Conservation (phyloP, 345 rosid species). For the Boechera stricta region DNA sequence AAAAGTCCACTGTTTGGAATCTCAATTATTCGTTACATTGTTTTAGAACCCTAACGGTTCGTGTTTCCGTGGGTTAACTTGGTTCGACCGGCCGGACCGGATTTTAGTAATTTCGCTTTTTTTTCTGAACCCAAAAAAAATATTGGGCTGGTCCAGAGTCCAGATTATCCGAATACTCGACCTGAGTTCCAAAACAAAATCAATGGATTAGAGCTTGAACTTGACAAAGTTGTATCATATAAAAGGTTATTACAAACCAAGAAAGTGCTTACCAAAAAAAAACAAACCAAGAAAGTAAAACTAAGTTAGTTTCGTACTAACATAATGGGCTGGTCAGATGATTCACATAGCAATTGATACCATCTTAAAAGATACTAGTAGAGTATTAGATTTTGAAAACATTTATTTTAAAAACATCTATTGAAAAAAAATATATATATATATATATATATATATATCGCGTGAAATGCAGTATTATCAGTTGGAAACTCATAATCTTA, state of each 20-base stretch:
- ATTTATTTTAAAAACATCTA: too few relatives aligned
- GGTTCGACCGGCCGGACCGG: conserved; percentile 9
- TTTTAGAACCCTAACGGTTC: conserved; percentile 24
- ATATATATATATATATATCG: too few relatives aligned
- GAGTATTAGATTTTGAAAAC: too few relatives aligned
- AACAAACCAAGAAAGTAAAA: too few relatives aligned
- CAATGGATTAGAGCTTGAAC: neutral
- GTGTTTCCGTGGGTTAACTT: neutral
- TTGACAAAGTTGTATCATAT: neutral
- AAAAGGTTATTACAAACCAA: too few relatives aligned
- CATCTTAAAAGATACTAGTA: too few relatives aligned
- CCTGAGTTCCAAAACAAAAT: neutral
- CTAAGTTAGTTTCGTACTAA: neutral
- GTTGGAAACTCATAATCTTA: neutral
- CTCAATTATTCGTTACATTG: neutral
- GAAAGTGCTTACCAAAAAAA: too few relatives aligned
- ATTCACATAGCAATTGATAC: too few relatives aligned
- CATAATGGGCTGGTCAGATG: too few relatives aligned
- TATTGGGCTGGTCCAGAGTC: conserved; percentile 1
- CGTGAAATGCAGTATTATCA: too few relatives aligned
- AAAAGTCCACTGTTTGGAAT: neutral
- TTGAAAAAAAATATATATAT: too few relatives aligned
- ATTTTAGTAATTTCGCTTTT: neutral
- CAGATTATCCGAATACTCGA: neutral
- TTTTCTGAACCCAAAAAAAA: neutral